Base-by-base conservation (phyloP, 805 yeast genomes). In the Kuraishia piskuri region DNA sequence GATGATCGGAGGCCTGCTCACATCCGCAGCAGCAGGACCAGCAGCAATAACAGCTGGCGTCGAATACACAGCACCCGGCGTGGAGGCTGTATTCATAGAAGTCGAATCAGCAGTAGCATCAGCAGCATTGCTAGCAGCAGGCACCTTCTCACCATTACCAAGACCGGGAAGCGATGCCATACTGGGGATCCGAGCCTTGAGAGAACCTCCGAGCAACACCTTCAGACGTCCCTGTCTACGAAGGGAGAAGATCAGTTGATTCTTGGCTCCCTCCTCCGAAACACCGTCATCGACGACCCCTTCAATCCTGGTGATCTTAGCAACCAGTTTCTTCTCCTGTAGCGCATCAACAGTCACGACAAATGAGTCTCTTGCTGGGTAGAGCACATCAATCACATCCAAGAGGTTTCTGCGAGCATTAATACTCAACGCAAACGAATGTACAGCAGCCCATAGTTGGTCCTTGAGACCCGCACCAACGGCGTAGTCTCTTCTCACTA, bases 401-500 rank as follows among this genome's bases (percentile, higher is more conserved):
- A 87, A 83, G 8, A 92, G 61, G 37, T 76, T 66, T 54, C 91
- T 75, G 58, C 83, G 80, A 36, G 83, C 83, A 46, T 78, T 69
- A 1, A 88, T 68, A 12, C 86, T 77, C 20, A 84, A 56, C 23
- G 84, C 65, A 1, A 86, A 81, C 0, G 86, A 74, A 59, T 84
- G 86, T 8, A 90, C 65, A 9, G 83, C 74, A 48, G 77, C 73
- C 97, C 97, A 90, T 1, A 94, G 60, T 8, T 78, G 76, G 2
- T 63, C 60, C 52, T 77, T 75, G 21, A 94, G 69, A 0, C 90
- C 88, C 25, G 67, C 63, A 0, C 86, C 82, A 51, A 78, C 73
- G 1, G 78, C 64, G 54, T 80, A 77, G 52, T 82, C 86, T 50
- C 86, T 72, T 51, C 92, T 70, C 12, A 88, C 67, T 4, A 85